Percentiles rank a stretch among this genome's conserved stretches.
Evolutionary conservation across 1,284 basidiomycete species (phyloP).

Genomic region (Grifola frondosa): DNA sequence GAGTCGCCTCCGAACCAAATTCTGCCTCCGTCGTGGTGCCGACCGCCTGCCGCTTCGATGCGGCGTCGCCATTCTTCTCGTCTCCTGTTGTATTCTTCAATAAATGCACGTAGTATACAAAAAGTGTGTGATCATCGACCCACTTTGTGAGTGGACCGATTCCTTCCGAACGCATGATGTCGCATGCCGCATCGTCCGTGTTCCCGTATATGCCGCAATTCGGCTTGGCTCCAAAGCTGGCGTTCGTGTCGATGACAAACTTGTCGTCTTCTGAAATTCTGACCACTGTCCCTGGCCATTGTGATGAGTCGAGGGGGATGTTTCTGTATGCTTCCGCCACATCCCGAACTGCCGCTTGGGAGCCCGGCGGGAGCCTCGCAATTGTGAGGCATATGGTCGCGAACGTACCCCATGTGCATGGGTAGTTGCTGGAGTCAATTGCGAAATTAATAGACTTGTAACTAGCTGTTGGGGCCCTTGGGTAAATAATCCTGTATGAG

Average conservation of each 20-base stretch:
- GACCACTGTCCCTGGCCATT: slow-evolving; percentile 36
- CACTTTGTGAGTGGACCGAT: slow-evolving; percentile 38
- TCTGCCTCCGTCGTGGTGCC: slow-evolving; percentile 26
- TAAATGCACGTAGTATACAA: slow-evolving; percentile 23
- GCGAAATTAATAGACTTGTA: slow-evolving; percentile 35
- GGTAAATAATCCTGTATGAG: slow-evolving; percentile 42
- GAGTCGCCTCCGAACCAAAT: slow-evolving; percentile 32
- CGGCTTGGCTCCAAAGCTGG: slow-evolving; percentile 33
- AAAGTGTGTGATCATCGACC: slow-evolving; percentile 43
- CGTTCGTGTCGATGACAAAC: slow-evolving; percentile 25
- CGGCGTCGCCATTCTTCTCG: slow-evolving; percentile 5
- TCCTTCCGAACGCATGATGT: slow-evolving; percentile 29
- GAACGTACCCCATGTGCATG: slow-evolving; percentile 43
- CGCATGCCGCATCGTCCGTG: slow-evolving; percentile 27
- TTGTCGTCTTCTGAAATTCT: slow-evolving; percentile 15
- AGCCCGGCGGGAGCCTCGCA: slow-evolving; percentile 31
- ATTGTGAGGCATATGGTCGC: slow-evolving; percentile 26
- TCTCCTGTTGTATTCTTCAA: slow-evolving; percentile 24
- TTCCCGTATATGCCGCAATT: slow-evolving; percentile 32
- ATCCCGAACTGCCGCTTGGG: slow-evolving; percentile 36
- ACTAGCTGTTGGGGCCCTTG: slow-evolving; percentile 10
- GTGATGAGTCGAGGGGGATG: slow-evolving; percentile 33
- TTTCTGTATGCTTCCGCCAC: slow-evolving; percentile 30
- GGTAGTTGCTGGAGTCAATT: slow-evolving; percentile 36
- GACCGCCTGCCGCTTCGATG: too few species aligned